These are phyloP conservation scores for Magnusiomyces paraingens DNA, from an alignment of 1,139 yeast species.

Conservation along the genomic window DNA sequence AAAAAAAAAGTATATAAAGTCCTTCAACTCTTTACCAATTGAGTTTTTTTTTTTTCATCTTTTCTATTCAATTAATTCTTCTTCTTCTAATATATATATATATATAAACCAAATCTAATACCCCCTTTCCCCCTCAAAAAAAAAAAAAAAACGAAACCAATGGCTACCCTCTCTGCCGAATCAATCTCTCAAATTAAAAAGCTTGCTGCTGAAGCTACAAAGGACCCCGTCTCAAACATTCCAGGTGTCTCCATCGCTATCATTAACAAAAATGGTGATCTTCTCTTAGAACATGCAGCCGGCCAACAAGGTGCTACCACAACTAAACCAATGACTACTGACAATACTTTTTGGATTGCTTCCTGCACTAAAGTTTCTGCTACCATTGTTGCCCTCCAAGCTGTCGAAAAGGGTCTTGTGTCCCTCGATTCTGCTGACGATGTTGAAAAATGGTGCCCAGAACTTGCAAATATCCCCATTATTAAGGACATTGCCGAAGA, in stretches of 20 bases:
- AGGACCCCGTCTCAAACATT: slow-evolving; percentile 8
- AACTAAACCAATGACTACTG: slow-evolving; percentile 24
- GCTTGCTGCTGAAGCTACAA: slow-evolving; percentile 9
- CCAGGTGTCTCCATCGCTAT: slow-evolving; percentile 15
- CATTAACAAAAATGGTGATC: slow-evolving; percentile 16
- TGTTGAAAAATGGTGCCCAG: slow-evolving; percentile 37
- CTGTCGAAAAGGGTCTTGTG: slow-evolving; percentile 42
- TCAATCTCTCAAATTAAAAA: slow-evolving; percentile 5
- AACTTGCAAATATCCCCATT: slow-evolving; percentile 38
- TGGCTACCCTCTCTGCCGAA: slow-evolving; percentile 13
- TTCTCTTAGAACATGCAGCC: slow-evolving; percentile 14
- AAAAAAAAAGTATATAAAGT: no score
- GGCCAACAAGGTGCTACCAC: slow-evolving; percentile 25
- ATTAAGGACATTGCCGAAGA: slow-evolving; percentile 30
- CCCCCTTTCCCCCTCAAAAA: no score
- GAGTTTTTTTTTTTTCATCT: no score
- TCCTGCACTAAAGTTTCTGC: slow-evolving; percentile 48
- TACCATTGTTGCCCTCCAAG: slow-evolving; percentile 41
- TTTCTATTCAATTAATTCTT: no score
- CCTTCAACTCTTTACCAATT: no score
- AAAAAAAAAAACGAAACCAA: neutral
- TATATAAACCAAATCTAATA: no score
- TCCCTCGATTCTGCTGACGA: slow-evolving; percentile 36
- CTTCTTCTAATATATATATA: no score
- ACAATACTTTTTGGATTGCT: slow-evolving; percentile 37